These are phyloP conservation scores for Pisolithus microcarpus DNA, from an alignment of 768 basidiomycete genomes.

Conservation along the genomic window DNA sequence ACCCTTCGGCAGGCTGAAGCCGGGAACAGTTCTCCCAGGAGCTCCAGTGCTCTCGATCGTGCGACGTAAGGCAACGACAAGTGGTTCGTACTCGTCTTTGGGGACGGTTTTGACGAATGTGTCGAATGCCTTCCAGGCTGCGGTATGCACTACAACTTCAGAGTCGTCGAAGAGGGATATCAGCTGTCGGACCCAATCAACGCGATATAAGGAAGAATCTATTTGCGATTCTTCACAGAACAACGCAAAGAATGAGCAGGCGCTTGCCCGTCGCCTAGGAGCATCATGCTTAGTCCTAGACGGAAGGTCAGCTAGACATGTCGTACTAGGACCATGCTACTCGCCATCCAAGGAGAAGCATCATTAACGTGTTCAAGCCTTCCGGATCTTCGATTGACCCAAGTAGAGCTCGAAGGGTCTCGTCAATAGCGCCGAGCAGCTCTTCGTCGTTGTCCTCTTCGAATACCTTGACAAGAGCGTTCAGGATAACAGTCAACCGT, in stretches of 20 bases:
- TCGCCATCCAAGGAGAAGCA: constrained; percentile 83
- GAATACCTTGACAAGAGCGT: constrained; percentile 67
- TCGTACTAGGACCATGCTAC: constrained; percentile 18
- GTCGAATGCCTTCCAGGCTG: constrained; percentile 80
- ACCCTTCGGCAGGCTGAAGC: constrained; percentile 82
- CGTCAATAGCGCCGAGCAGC: constrained; percentile 58
- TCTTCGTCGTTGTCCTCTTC: constrained; percentile 71
- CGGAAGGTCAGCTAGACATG: background rate
- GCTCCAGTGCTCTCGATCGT: constrained; percentile 82
- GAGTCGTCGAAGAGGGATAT: constrained; percentile 77
- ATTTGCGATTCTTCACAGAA: constrained; percentile 82
- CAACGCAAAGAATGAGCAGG: constrained; percentile 66
- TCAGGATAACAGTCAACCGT: constrained; percentile 72
- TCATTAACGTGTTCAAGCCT: constrained; percentile 84
- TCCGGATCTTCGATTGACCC: constrained; percentile 78
- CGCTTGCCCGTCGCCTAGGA: constrained; percentile 66
- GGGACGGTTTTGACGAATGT: constrained; percentile 82
- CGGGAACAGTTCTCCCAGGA: constrained; percentile 71
- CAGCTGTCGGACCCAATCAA: constrained; percentile 93
- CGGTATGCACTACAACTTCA: constrained; percentile 66
- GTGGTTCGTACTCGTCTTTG: constrained; percentile 87
- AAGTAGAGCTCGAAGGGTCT: constrained; percentile 69
- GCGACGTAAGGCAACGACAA: constrained; percentile 84
- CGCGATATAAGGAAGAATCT: constrained; percentile 77
- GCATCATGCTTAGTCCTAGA: constrained; percentile 73